Evolutionary conservation across 305 asterid species (phyloP), one percentile per base, ranked within the genome.

Genomic region (Ajuga reptans): DNA sequence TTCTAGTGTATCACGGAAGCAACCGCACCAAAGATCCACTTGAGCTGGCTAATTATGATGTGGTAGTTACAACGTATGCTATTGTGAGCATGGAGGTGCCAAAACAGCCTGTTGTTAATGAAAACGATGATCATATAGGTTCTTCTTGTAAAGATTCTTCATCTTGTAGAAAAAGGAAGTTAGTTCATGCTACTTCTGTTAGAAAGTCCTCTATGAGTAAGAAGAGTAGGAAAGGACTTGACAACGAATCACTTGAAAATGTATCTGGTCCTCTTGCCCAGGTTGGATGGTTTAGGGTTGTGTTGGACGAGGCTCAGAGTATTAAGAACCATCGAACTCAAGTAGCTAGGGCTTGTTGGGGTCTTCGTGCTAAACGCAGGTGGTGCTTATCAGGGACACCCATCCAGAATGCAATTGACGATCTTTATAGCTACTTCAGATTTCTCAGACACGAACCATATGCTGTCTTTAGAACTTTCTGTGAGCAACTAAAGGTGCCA

Each of bases 371-470:
- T 63, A 94, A 94, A 81, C 96, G 97, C 31, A 84, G 99, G 64
- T 94, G 98, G 98, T 94, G 99, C 79, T 88, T 94, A 51, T 94
- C 98, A 0, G 99, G 99, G 78, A 94, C 99, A 11, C 99, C 99
- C 16, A 91, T 94, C 77, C 98, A 91, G 78, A 94, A 94, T 75
- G 84, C 99, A 34, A 83, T 94, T 36, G 98, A 94, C 64, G 98
- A 94, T 83, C 96, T 91, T 68, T 94, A 91, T 77, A 94, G 99
- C 84, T 91, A 94, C 79, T 94, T 94, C 78, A 89, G 99, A 78
- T 94, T 94, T 82, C 96, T 94, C 74, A 82, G 96, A 75, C 92
- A 84, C 49, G 99, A 94, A 39, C 96, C 98, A 0, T 94, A 91
- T 83, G 87, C 95, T 49, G 84, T 73, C 66, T 91, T 85, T 67